phyloP scores from a whole-genome alignment of 176 grass and related monocot species.

The Triticum aestivum region DNA sequence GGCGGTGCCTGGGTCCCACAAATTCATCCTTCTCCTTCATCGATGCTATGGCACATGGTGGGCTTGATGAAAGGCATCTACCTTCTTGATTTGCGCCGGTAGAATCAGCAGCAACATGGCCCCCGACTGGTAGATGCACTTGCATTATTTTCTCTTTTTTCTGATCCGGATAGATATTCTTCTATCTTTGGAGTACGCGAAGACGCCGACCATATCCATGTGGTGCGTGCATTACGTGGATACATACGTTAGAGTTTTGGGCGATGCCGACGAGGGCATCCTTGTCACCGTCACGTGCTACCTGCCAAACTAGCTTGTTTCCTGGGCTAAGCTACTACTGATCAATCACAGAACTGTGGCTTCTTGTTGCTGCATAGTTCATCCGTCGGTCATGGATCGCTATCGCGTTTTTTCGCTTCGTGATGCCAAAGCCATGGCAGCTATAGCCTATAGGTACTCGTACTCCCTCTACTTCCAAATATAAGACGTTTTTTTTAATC shows the following conservation, averaged over 20 bases:
- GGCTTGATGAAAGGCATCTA: neutral
- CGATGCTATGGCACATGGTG: neutral
- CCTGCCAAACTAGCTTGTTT: neutral
- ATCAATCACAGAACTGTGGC: neutral
- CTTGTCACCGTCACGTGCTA: neutral
- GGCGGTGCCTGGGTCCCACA: no score
- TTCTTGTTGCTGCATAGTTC: neutral
- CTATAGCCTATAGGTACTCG: no score
- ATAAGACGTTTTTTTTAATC: no score
- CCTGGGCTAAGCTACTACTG: neutral
- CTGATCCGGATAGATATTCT: neutral
- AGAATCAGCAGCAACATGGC: neutral
- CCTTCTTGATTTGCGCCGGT: neutral
- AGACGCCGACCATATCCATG: neutral
- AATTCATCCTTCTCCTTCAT: neutral
- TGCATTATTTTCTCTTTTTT: neutral
- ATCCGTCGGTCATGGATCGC: neutral
- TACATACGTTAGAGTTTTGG: neutral
- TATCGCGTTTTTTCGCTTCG: conserved; percentile 12
- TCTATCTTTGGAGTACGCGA: neutral
- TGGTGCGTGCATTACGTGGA: neutral
- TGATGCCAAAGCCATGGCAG: neutral
- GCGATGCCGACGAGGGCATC: neutral
- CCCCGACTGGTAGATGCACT: neutral
- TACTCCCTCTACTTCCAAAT: no score